Evolutionary conservation across 768 basidiomycete genomes (phyloP), one percentile per base, ranked within the genome.

Genomic region (Termitomyces sp.): DNA sequence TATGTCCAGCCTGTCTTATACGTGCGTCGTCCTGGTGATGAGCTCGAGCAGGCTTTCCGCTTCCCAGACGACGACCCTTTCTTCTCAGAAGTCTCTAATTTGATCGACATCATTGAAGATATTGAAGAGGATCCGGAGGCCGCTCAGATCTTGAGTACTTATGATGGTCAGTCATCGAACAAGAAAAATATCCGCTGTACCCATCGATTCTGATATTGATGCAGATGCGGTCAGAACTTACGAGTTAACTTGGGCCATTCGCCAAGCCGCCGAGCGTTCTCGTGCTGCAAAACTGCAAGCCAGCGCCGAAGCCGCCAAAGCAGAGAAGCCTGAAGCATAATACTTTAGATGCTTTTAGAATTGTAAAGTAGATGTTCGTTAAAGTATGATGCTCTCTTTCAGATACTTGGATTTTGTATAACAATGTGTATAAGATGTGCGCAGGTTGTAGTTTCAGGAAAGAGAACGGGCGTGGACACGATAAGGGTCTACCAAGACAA

Each of bases 221-320:
- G 13, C 31, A 91, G 90, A 94, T 72, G 93, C 93, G 44, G 88
- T 86, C 65, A 86, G 82, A 73, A 89, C 93, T 7, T 96, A 96
- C 64, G 86, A 95, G 70, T 78, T 96, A 60, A 95, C 93, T 24
- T 96, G 94, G 94, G 92, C 93, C 29, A 95, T 96, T 69, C 87
- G 93, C 49, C 77, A 82, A 61, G 87, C 91, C 33, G 84, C 83
- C 62, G 90, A 93, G 68, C 80, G 78, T 51, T 84, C 84, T 59
- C 83, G 84, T 33, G 76, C 70, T 15, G 73, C 71, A 24, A 82
- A 71, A 60, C 64, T 77, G 44, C 74, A 75, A 61, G 70, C 73
- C 16, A 69, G 70, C 49, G 58, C 56, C 3, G 65, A 70, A 34
- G 65, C 71, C 50, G 65, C 65, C 5, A 60, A 70, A 45, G 60